Conservation (phyloP, 768 basidiomycete genomes). For the Psilocybe cyanescens region DNA sequence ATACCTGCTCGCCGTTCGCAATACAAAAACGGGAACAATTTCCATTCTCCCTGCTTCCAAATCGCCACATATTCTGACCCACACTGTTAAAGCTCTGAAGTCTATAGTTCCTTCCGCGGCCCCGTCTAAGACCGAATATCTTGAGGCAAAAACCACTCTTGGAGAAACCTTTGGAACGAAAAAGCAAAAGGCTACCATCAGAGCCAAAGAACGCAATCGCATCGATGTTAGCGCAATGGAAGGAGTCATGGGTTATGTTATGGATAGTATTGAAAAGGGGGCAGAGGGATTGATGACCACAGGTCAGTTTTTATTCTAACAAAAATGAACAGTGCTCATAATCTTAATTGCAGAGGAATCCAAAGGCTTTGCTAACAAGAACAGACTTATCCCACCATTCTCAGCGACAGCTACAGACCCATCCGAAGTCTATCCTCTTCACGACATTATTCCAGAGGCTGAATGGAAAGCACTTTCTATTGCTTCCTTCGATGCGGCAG, state of each 20-base stretch:
- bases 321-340: not conserved
- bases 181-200: slow-evolving; percentile 87
- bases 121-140: slow-evolving; percentile 54
- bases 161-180: slow-evolving; percentile 95
- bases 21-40: slow-evolving; percentile 74
- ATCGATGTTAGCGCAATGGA: slow-evolving; percentile 91
- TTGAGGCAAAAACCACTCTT: slow-evolving; percentile 73
- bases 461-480: slow-evolving; percentile 79
- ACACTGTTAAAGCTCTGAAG: slow-evolving; percentile 86
- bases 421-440: slow-evolving; percentile 73
- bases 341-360: slow-evolving; percentile 57
- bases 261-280: slow-evolving; percentile 79
- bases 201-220: slow-evolving; percentile 85
- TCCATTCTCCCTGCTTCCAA: slow-evolving; percentile 69
- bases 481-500: slow-evolving; percentile 55
- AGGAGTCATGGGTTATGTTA: slow-evolving; percentile 78
- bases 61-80: slow-evolving; percentile 68
- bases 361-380: slow-evolving; percentile 61
- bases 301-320: slow-evolving; percentile 46
- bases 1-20: slow-evolving; percentile 84
- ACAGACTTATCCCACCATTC: slow-evolving; percentile 78
- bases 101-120: slow-evolving; percentile 53
- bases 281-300: slow-evolving; percentile 69
- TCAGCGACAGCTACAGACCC: slow-evolving; percentile 68
- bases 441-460: slow-evolving; percentile 76